phyloP scores from a whole-genome alignment of 2,329 filamentous ascomycete species.

The Monosporascus cannonballus region DNA sequence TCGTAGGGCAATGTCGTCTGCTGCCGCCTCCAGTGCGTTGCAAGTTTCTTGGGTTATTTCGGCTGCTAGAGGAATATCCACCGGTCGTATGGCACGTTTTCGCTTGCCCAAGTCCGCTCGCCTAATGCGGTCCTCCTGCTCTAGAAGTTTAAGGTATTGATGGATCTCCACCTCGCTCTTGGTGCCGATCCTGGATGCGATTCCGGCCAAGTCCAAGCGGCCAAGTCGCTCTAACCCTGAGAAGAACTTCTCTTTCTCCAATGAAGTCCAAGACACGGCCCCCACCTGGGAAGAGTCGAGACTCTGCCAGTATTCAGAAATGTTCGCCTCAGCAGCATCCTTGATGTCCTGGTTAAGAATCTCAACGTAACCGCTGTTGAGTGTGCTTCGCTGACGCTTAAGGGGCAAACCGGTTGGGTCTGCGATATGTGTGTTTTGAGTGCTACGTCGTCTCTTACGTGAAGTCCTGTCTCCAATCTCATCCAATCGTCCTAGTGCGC shows the following conservation, averaged over 20 bases:
- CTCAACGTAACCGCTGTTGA: constrained; percentile 42
- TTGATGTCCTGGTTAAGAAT: constrained; percentile 53
- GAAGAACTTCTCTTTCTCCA: constrained; percentile 69
- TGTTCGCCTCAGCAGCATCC: constrained; percentile 38
- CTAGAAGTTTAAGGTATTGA: constrained; percentile 61
- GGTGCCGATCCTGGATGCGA: constrained; percentile 57
- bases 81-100: constrained; percentile 33
- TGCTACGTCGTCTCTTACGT: constrained; percentile 9
- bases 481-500: too few species aligned
- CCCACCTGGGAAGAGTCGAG: constrained; percentile 56
- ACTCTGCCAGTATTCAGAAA: constrained; percentile 19
- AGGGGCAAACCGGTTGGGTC: constrained; percentile 26
- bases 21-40: constrained; percentile 59
- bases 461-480: background rate
- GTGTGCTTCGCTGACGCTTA: constrained; percentile 37
- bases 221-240: constrained; percentile 58
- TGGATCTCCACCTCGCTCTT: constrained; percentile 72
- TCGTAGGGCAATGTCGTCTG: constrained; percentile 56
- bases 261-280: constrained; percentile 59
- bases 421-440: constrained; percentile 14
- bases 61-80: constrained; percentile 63
- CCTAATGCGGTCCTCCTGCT: constrained; percentile 38
- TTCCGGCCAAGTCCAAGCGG: constrained; percentile 51
- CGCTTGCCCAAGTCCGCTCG: constrained; percentile 24
- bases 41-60: constrained; percentile 66